Evolutionary conservation across 805 yeast species (phyloP).

Genomic region (Saturnispora bothae): DNA sequence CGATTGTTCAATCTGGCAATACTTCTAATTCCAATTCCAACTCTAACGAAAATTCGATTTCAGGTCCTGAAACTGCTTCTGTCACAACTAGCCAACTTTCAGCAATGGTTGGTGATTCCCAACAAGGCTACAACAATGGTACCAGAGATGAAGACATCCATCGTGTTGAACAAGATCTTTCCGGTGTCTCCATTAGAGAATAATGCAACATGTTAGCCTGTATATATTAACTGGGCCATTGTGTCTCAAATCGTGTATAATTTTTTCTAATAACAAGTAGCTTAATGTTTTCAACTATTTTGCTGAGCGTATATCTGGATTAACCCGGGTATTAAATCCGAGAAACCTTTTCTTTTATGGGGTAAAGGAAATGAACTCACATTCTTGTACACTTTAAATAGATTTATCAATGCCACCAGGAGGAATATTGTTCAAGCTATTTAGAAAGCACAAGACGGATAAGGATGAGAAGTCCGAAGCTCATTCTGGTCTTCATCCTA

Average conservation of each 20-base stretch:
- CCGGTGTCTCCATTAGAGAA: background rate
- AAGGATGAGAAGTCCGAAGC: background rate
- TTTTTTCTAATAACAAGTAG: no score
- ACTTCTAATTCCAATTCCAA: background rate
- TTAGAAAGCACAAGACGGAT: no score
- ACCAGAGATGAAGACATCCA: slow-evolving; percentile 3
- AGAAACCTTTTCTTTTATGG: no score
- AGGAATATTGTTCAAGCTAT: no score
- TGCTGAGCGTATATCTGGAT: no score
- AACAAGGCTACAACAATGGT: background rate
- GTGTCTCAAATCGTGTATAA: background rate
- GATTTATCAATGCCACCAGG: no score
- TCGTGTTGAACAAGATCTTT: slow-evolving; percentile 3
- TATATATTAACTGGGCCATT: background rate
- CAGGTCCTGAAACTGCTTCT: background rate
- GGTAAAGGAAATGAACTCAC: no score
- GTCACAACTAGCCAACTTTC: background rate
- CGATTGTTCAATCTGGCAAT: no score
- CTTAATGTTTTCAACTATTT: no score
- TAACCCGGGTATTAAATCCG: no score
- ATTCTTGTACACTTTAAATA: no score
- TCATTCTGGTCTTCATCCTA: background rate
- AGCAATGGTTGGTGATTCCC: background rate
- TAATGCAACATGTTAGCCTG: background rate
- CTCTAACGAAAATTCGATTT: no score